Evolutionary conservation across 768 basidiomycete genomes (phyloP), one percentile per base, ranked within the genome.

Genomic region (Macrocybe gigantea): DNA sequence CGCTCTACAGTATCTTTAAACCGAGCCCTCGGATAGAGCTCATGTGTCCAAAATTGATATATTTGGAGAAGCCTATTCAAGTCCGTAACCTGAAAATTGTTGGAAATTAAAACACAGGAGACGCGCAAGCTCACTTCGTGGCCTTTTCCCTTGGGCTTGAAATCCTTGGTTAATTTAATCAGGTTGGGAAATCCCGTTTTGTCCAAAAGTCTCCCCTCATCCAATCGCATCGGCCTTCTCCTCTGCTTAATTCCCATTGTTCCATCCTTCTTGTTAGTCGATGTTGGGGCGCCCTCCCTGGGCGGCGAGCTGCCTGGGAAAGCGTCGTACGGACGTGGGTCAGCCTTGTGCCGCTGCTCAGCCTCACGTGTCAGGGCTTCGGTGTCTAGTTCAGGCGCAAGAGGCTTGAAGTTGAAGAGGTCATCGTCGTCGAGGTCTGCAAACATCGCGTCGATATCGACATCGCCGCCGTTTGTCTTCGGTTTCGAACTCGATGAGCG

Each of bases 21-120:
- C 36, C 85, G 83, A 4, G 80, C 84, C 58, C 87, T 91, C 5
- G 96, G 96, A 60, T 87, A 94, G 73, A 99, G 74, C 56, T 77
- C 79, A 68, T 98, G 96, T 3, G 92, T 78, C 96, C 96, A 99
- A 57, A 93, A 88, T 59, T 93, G 92, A 61, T 98, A 98, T 33
- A 88, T 69, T 52, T 83, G 80, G 47, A 98, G 70, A 10, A 97
- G 67, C 35, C 87, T 74, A 53, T 80, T 80, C 35, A 99, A 76
- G 64, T 99, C 94, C 44, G 78, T 64, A n/a, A 73, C 73, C 94
- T 97, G 7, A 33, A 47, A 1, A 9, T 38, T n/a, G 29, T 44
- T 47, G 34, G 44, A 33, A 15, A 32, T 39, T 37, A 29, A 33
- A 31, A 45, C 6, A 7, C 34, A 36, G 22, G 9, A 49, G 30